Base-by-base conservation (phyloP, 441 rosid genomes). In the Jatropha multifida region DNA sequence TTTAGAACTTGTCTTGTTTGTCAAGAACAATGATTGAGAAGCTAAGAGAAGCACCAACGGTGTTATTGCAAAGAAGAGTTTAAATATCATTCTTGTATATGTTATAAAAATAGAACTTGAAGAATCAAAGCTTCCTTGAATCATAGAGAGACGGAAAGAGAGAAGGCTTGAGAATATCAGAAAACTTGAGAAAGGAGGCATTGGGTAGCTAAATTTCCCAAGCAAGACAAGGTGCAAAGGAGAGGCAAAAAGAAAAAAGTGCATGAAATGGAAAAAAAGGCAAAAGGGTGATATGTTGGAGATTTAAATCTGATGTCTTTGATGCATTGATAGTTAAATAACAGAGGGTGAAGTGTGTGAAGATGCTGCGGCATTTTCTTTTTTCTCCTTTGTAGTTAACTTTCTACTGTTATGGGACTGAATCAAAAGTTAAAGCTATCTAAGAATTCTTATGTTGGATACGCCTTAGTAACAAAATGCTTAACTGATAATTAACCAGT, bases 151-250 rank as follows among this genome's bases (percentile, higher is more conserved):
- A 79, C 32, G 82, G 77, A 81, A 85, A 81, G 83, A 81, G 81
- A 80, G 82, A 82, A 67, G 81, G 65, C 20, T 72, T 59, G n/a
- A 83, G 97, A 94, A 90, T 94, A 91, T 85, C 87, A 91, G 96
- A 89, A 96, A 91, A 91, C 97, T 92, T 96, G 93, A 90, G 94
- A 84, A 85, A 92, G 88, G 96, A 86, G 97, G 90, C 80, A 92
- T 81, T 79, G 77, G 85, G 80, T 88, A 80, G 93, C 84, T 87
- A 88, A 88, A 85, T 85, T 85, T 78, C 66, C 84, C 94, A 91
- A 92, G 98, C 98, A 91, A 92, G 90, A 76, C 89, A 86, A 87
- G 89, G 91, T 86, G 78, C 88, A 71, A 60, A 73, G 68, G 54
- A 20, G 49, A 80, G 27, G 23, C 80, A 63, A 76, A 64, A 87